These are phyloP conservation scores for Colletotrichum sp. DNA, from an alignment of 2,329 filamentous ascomycete genomes.

Conservation along the genomic window DNA sequence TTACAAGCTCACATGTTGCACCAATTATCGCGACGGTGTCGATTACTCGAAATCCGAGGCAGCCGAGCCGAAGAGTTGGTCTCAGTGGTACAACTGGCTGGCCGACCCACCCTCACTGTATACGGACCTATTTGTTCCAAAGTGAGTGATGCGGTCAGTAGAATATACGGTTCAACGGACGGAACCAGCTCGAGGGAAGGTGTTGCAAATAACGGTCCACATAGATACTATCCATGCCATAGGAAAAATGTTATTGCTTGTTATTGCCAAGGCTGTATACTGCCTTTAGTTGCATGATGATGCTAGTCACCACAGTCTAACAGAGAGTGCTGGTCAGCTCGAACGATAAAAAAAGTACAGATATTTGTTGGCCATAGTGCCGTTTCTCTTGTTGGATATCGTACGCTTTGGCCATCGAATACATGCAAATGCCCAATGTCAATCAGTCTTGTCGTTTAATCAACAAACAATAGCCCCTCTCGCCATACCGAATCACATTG, in stretches of 20 bases:
- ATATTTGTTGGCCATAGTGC: neutral
- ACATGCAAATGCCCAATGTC: rapidly evolving
- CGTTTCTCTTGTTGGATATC: rapidly evolving
- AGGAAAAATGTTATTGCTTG: neutral
- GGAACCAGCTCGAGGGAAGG: neutral
- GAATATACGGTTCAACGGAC: rapidly evolving
- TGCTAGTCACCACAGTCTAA: neutral
- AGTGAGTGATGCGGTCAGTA: neutral
- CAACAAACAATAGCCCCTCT: rapidly evolving
- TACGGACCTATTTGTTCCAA: neutral
- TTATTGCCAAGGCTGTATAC: rapidly evolving
- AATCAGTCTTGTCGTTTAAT: rapidly evolving
- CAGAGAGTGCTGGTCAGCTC: rapidly evolving
- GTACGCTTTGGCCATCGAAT: rapidly evolving
- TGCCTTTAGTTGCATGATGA: neutral
- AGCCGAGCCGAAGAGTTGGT: rapidly evolving
- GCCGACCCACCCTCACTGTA: neutral
- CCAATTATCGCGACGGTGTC: rapidly evolving
- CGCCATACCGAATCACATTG: rapidly evolving
- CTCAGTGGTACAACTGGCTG: neutral
- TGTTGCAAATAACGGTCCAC: rapidly evolving
- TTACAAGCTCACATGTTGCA: neutral
- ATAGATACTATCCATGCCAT: neutral
- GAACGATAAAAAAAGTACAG: rapidly evolving
- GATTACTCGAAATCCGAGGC: neutral